Conservation (phyloP, 352 stramenopile species). For the Thraustotheca clavata region DNA sequence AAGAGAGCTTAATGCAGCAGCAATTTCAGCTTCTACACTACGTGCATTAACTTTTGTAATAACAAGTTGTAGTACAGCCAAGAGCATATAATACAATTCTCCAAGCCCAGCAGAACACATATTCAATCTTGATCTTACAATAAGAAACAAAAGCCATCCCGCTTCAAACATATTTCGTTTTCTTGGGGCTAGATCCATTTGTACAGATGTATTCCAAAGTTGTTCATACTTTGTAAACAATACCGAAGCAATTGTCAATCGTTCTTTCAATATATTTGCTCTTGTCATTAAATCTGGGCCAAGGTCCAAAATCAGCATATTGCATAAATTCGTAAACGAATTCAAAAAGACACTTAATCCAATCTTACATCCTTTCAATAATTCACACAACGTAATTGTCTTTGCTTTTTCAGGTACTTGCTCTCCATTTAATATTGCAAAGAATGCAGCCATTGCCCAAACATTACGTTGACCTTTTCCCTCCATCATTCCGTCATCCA, state of each 20-base stretch:
- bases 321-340: constrained; percentile 69
- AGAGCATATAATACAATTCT: constrained; percentile 64
- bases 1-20: constrained; percentile 63
- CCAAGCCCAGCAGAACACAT: constrained; percentile 48
- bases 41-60: constrained; percentile 30
- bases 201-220: constrained; percentile 34
- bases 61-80: constrained; percentile 65
- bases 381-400: constrained; percentile 1
- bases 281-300: constrained; percentile 52
- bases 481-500: neutral
- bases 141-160: constrained; percentile 70
- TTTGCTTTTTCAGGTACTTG: neutral
- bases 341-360: constrained; percentile 54
- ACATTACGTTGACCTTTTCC: neutral
- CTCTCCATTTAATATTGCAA: constrained; percentile 12
- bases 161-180: constrained; percentile 43
- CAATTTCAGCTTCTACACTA: constrained; percentile 71
- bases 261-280: constrained; percentile 67
- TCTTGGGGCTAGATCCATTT: constrained; percentile 18
- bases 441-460: constrained; percentile 11
- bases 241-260: constrained; percentile 63
- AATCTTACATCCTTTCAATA: constrained; percentile 28
- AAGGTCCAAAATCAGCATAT: constrained; percentile 53
- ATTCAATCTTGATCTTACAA: constrained; percentile 38
- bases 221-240: constrained; percentile 71